Conservation (phyloP, 2,329 filamentous ascomycete genomes). For the Alternaria panax region DNA sequence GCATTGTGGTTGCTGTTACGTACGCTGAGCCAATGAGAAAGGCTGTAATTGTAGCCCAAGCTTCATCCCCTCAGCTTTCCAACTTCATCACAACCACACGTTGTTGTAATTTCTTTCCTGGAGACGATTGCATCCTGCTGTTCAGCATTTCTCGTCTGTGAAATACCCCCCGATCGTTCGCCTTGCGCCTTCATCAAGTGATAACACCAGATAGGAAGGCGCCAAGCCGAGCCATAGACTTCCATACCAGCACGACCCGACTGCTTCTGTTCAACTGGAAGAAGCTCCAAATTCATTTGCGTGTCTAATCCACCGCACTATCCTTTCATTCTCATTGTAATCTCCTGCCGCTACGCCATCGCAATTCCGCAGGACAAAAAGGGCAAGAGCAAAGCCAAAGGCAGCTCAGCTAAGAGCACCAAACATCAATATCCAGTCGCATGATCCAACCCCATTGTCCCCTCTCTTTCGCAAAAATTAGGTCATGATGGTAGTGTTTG, state of each 20-base stretch:
- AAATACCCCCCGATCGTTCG: neutral
- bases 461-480: neutral
- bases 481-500: slow-evolving; percentile 1
- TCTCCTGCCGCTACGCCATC: too few species aligned
- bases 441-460: neutral
- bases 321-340: too few species aligned
- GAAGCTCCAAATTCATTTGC: too few species aligned
- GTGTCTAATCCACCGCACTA: too few species aligned
- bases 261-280: too few species aligned
- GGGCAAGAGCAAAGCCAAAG: slow-evolving; percentile 36
- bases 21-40: neutral
- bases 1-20: slow-evolving; percentile 22
- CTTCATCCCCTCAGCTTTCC: slow-evolving; percentile 19
- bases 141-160: neutral
- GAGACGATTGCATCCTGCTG: neutral
- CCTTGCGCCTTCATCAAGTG: neutral
- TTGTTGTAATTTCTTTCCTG: neutral
- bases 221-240: too few species aligned
- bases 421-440: neutral
- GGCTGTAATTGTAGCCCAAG: slow-evolving; percentile 3
- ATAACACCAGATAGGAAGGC: too few species aligned
- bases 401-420: slow-evolving; percentile 26
- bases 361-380: slow-evolving; percentile 38
- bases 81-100: neutral
- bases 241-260: too few species aligned